Evolutionary conservation across 1,139 yeast genomes (phyloP), one percentile per base, ranked within the genome.

Genomic region (Debaryomyces singareniensis): DNA sequence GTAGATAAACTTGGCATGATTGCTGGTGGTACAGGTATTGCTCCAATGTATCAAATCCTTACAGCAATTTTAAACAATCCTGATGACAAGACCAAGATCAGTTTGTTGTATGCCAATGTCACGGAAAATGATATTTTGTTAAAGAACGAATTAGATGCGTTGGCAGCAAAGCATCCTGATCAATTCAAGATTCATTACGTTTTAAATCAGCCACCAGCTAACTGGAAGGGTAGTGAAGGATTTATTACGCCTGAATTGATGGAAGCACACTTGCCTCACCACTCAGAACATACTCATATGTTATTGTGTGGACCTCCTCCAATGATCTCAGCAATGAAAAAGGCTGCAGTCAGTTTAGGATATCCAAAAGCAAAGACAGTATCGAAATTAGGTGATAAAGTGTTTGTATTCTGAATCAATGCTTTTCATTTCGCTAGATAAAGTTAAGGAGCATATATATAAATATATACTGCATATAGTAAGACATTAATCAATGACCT

Each of bases 21-120:
- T 47, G 97, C 96, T 44, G 98, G 96, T 45, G 98, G 98, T 51
- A 73, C 94, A 29, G 97, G 97, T 59, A 86, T 91, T 59, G 85
- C 96, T 18, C 98, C 97, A 38, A 71, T 89, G 68, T 87, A 71
- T 69, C 98, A 91, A 64, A 62, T 91, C 55, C 59, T 85, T 42
- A 78, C 75, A 45, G 77, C 77, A 41, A 71, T 82, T 47, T 62
- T 79, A 52, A 68, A 69, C 47, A 76, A 87, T 66, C 86, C 93
- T 27, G 61, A 61, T 23, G 97, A 89, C 63, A 81, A 83, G 56
- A 91, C 97, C 49, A 80, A 82, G 67, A 74, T 91, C 40, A 69
- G 76, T 43, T 69, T 91, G 48, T 58, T 80, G 51, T 87, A 84
- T 61, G 96, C 95, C 43, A 80, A 79, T 56, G 75, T 78, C 54